These are phyloP conservation scores for Dryadomyces quercivorus DNA, from an alignment of 2,329 filamentous ascomycete genomes.

Conservation along the genomic window DNA sequence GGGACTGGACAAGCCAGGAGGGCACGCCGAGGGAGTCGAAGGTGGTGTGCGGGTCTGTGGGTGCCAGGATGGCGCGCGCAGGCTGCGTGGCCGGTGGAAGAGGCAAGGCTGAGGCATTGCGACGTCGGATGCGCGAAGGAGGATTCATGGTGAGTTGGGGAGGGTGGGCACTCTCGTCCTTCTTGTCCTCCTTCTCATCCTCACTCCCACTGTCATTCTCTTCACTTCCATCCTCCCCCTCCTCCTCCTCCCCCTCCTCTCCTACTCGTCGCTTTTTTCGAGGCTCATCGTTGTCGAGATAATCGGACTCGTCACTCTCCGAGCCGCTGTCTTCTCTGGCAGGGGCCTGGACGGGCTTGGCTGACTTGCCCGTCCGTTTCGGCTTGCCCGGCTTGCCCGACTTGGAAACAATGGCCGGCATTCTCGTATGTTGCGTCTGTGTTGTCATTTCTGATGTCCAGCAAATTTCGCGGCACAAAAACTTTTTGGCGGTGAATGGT, in stretches of 20 bases:
- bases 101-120: conserved; percentile 2
- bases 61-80: conserved; percentile 28
- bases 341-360: background rate
- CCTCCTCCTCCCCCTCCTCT: conserved; percentile 8
- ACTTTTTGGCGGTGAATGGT: conserved; percentile 3
- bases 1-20: conserved; percentile 79
- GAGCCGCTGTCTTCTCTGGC: background rate
- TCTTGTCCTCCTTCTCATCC: conserved; percentile 16
- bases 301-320: conserved; percentile 30
- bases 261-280: conserved; percentile 20
- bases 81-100: background rate
- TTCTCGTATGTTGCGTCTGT: background rate
- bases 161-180: conserved; percentile 12
- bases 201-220: conserved; percentile 2
- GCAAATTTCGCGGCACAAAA: background rate
- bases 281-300: conserved; percentile 26
- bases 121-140: conserved; percentile 39
- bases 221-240: conserved; percentile 18
- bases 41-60: conserved; percentile 44
- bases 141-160: conserved; percentile 29
- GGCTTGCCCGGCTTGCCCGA: background rate
- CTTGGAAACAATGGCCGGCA: background rate
- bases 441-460: too few species aligned
- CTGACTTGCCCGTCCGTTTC: too few species aligned
- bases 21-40: conserved; percentile 64